Conservation (phyloP, 2,329 filamentous ascomycete species). For the Penicillium sp. region DNA sequence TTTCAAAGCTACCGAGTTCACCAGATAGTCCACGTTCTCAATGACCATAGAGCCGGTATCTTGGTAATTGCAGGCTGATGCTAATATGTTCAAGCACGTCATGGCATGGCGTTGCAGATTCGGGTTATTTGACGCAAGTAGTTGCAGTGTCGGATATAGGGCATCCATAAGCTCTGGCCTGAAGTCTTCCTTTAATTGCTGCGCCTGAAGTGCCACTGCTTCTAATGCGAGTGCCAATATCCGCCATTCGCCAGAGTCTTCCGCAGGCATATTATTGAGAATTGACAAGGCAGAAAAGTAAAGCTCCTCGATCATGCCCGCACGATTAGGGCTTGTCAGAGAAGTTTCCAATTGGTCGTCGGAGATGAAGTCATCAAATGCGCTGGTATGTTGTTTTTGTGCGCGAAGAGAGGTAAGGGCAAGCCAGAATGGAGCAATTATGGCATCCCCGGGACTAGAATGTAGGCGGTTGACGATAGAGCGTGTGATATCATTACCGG, state of each 20-base stretch:
- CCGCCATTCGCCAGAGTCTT: conserved; percentile 65
- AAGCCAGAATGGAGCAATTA: conserved; percentile 79
- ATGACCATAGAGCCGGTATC: conserved; percentile 80
- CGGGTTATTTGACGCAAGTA: conserved; percentile 72
- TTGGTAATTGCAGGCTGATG: conserved; percentile 72
- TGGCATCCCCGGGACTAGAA: conserved; percentile 60
- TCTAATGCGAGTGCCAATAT: conserved; percentile 81
- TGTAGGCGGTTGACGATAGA: conserved; percentile 69
- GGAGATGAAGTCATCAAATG: conserved; percentile 71
- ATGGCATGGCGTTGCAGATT: conserved; percentile 80
- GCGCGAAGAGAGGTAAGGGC: conserved; percentile 72
- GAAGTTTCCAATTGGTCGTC: conserved; percentile 44
- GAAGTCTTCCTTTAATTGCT: conserved; percentile 69
- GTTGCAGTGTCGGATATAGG: conserved; percentile 88
- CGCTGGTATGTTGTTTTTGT: conserved; percentile 55
- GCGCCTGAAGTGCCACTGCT: conserved; percentile 74
- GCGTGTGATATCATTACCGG: conserved; percentile 58
- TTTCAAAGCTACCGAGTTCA: conserved; percentile 87
- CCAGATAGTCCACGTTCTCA: conserved; percentile 92
- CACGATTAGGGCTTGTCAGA: conserved; percentile 28
- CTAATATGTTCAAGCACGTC: conserved; percentile 78
- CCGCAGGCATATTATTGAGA: conserved; percentile 42
- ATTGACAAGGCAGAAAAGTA: conserved; percentile 48
- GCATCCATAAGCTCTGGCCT: conserved; percentile 86
- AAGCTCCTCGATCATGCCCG: conserved; percentile 48